Conservation (phyloP, 2,329 filamentous ascomycete species). For the Dactylella cylindrospora region DNA sequence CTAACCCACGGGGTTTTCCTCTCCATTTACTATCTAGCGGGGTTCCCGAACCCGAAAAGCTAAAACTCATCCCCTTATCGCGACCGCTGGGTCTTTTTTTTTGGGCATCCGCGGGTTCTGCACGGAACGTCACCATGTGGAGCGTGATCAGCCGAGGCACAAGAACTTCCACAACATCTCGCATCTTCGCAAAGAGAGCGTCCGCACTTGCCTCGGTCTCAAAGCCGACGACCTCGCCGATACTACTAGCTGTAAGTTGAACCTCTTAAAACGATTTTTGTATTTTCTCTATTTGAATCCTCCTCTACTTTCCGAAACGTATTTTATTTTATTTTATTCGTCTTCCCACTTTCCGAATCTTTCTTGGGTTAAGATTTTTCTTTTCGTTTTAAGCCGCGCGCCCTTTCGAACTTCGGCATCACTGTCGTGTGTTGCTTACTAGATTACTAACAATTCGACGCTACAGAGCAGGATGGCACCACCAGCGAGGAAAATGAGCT, state of each 20-base stretch:
- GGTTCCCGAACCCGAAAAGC: conserved; percentile 23
- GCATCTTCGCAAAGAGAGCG: conserved; percentile 40
- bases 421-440: conserved; percentile 1
- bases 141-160: conserved; percentile 45
- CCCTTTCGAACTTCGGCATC: background rate
- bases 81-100: conserved; percentile 26
- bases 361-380: background rate
- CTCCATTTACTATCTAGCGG: too few relatives aligned
- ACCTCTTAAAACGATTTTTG: conserved; percentile 11
- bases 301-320: conserved; percentile 7
- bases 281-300: conserved; percentile 3
- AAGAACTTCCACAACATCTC: conserved; percentile 32
- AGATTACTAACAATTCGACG: conserved; percentile 25
- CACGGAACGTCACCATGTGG: conserved; percentile 44
- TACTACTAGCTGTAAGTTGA: conserved; percentile 32
- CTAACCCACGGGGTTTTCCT: too few relatives aligned
- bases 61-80: conserved; percentile 19
- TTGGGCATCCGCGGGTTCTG: conserved; percentile 28
- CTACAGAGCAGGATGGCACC: conserved; percentile 39
- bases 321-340: conserved; percentile 1
- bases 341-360: background rate
- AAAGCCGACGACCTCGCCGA: conserved; percentile 33
- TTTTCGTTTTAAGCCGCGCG: conserved; percentile 27
- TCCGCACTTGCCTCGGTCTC: conserved; percentile 41
- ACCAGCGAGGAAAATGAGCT: conserved; percentile 41